A percentile compares a stretch with the other conserved stretches of the same genome.
phyloP scores from a whole-genome alignment of 352 stramenopile species.

The Phytopythium vexans region DNA sequence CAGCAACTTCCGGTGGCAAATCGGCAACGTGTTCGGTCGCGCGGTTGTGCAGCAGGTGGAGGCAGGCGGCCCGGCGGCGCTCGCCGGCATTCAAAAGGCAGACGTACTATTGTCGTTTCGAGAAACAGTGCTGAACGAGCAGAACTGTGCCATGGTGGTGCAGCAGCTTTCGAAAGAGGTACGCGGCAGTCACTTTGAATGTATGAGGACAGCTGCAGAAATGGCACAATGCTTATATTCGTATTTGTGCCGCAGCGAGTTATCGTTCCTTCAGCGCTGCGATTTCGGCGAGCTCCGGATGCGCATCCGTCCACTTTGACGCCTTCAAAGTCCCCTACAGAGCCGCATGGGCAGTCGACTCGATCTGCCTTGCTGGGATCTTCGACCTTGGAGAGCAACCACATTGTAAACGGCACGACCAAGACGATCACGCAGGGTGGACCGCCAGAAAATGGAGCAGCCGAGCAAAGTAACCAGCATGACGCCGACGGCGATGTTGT shows the following conservation, averaged over 20 bases:
- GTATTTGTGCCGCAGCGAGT: conserved; percentile 31
- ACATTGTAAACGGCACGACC: background rate
- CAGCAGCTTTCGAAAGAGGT: conserved; percentile 79
- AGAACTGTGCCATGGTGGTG: conserved; percentile 76
- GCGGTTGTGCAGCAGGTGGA: conserved; percentile 81
- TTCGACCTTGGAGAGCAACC: too few relatives aligned
- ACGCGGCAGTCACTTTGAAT: background rate
- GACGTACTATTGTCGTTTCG: conserved; percentile 79
- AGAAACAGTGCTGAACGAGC: conserved; percentile 66
- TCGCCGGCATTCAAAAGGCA: conserved; percentile 78
- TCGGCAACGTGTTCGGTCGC: conserved; percentile 80
- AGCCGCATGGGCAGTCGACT: too few relatives aligned
- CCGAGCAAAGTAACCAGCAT: conserved; percentile 8
- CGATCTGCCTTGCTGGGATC: too few relatives aligned
- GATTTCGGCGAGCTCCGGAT: conserved; percentile 66
- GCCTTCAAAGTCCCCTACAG: conserved; percentile 3
- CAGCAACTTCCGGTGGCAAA: conserved; percentile 77
- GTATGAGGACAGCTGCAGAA: too few relatives aligned
- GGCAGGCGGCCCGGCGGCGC: conserved; percentile 50
- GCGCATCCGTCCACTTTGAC: conserved; percentile 15
- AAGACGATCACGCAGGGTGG: background rate
- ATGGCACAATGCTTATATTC: conserved; percentile 1
- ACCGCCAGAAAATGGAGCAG: background rate
- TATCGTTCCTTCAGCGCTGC: conserved; percentile 62
- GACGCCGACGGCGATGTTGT: conserved; percentile 67